These are phyloP conservation scores for Volvox africanus DNA, from an alignment of 139 green algal genomes.

Conservation along the genomic window DNA sequence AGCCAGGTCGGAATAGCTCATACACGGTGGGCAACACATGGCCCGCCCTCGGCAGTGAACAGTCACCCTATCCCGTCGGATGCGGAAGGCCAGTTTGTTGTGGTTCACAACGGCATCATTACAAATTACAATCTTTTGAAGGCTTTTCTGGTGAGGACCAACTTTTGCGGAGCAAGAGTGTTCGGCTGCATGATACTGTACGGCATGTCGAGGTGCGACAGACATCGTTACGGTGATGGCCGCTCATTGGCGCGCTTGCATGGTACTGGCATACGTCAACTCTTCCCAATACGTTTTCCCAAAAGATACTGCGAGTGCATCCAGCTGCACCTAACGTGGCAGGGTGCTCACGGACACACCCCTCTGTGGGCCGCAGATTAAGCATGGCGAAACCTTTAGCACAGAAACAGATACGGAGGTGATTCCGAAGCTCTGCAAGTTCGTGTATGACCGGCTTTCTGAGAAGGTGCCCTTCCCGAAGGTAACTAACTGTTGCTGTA, in stretches of 20 bases:
- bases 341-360: no score
- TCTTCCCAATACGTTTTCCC: no score
- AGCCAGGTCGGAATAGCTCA: conserved; percentile 93
- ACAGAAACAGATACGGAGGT: conserved; percentile 99
- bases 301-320: no score
- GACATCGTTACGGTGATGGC: neutral
- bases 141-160: conserved; percentile 82
- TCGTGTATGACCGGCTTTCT: conserved; percentile 82
- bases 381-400: conserved; percentile 92
- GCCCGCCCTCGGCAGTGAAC: conserved; percentile 87
- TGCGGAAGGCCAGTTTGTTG: conserved; percentile 88
- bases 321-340: no score
- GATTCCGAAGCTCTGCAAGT: conserved; percentile 98
- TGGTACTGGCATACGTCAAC: neutral
- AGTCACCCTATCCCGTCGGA: conserved; percentile 90
- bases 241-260: neutral
- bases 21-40: conserved; percentile 98
- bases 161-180: neutral
- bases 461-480: conserved; percentile 81
- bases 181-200: neutral
- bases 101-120: conserved; percentile 99
- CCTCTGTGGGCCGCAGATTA: conserved; percentile 63
- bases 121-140: conserved; percentile 97
- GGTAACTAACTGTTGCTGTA: conserved; percentile 60
- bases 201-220: neutral